Percentiles rank a stretch among this genome's conserved stretches.
phyloP scores from a whole-genome alignment of 192 early-diverging fungal genomes.

The Umbelopsis isabellina region DNA sequence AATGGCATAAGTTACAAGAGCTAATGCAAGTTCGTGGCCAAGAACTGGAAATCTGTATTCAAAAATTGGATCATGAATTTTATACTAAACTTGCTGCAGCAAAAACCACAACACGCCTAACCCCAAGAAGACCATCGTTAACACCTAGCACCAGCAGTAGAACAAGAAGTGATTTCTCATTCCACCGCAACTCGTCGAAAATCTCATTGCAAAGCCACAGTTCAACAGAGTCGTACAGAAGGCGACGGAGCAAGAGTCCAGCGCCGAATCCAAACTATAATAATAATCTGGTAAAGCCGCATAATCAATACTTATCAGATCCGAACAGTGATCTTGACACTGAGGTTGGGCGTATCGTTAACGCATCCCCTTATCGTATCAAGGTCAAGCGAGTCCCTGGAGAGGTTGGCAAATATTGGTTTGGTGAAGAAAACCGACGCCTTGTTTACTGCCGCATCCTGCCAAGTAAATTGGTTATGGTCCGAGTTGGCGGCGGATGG shows the following conservation, averaged over 20 bases:
- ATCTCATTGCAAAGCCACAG: conserved; percentile 15
- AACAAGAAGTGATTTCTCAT: not conserved
- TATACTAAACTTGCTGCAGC: conserved; percentile 40
- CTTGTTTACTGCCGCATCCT: conserved; percentile 67
- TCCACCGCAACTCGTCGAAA: conserved; percentile 11
- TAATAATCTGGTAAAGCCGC: conserved; percentile 21
- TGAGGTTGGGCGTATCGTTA: conserved; percentile 62
- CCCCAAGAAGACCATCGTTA: conserved; percentile 6
- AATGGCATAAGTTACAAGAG: conserved; percentile 50
- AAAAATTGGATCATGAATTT: conserved; percentile 38
- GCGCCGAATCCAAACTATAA: conserved; percentile 5
- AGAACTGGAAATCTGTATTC: conserved; percentile 46
- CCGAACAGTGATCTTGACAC: conserved; percentile 60
- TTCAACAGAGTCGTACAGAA: not conserved
- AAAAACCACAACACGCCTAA: conserved; percentile 13
- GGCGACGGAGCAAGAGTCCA: not conserved
- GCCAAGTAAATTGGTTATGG: conserved; percentile 64
- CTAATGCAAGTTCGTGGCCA: conserved; percentile 47
- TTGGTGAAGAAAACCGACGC: conserved; percentile 66
- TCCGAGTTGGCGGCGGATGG: conserved; percentile 71
- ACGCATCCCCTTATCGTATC: conserved; percentile 53
- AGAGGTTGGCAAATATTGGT: conserved; percentile 66
- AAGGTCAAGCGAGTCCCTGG: conserved; percentile 50
- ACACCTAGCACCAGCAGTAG: conserved; percentile 20
- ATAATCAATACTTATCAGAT: conserved; percentile 50